Percentiles rank a stretch among this genome's conserved stretches.
phyloP scores from a whole-genome alignment of 2,329 filamentous ascomycete species.

The Thielaviopsis musarum region DNA sequence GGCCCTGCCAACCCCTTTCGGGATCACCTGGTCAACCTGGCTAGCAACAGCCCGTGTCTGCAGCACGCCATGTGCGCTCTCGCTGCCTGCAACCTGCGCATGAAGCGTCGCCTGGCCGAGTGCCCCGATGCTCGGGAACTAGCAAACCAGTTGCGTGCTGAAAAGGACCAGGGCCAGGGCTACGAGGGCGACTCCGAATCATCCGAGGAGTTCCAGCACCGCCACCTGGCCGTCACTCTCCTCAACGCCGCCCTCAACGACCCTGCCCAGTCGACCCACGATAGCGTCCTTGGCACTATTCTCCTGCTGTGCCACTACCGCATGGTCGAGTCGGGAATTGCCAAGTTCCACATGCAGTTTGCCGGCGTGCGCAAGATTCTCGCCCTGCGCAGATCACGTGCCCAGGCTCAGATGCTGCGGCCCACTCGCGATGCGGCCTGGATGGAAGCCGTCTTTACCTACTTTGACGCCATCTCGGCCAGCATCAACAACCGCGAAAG shows the following conservation, averaged over 20 bases:
- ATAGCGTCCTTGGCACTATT: slow-evolving; percentile 75
- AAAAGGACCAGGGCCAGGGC: slow-evolving; percentile 18
- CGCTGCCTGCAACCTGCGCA: slow-evolving; percentile 76
- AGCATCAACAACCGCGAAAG: slow-evolving; percentile 84
- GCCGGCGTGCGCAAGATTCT: slow-evolving; percentile 85
- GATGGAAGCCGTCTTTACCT: slow-evolving; percentile 88
- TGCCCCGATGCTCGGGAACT: slow-evolving; percentile 38
- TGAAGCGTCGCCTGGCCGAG: slow-evolving; percentile 54
- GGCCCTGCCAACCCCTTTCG: slow-evolving; percentile 73
- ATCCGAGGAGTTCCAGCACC: slow-evolving; percentile 65
- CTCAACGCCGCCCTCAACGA: slow-evolving; percentile 75
- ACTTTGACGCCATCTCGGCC: slow-evolving; percentile 84
- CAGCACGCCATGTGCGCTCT: slow-evolving; percentile 85
- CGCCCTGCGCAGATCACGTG: slow-evolving; percentile 48
- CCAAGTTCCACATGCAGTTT: slow-evolving; percentile 85
- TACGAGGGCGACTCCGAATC: slow-evolving; percentile 25
- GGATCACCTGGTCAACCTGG: slow-evolving; percentile 63
- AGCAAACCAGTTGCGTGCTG: slow-evolving; percentile 29
- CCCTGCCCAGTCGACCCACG: slow-evolving; percentile 55
- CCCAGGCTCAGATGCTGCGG: slow-evolving; percentile 22
- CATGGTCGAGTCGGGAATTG: slow-evolving; percentile 82
- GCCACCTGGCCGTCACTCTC: slow-evolving; percentile 60
- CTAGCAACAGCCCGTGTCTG: slow-evolving; percentile 62
- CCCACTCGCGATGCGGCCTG: slow-evolving; percentile 57
- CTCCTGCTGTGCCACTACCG: slow-evolving; percentile 82